Evolutionary conservation across 1,284 basidiomycete species (phyloP).

Genomic region (Stygiomarasmius scandens): DNA sequence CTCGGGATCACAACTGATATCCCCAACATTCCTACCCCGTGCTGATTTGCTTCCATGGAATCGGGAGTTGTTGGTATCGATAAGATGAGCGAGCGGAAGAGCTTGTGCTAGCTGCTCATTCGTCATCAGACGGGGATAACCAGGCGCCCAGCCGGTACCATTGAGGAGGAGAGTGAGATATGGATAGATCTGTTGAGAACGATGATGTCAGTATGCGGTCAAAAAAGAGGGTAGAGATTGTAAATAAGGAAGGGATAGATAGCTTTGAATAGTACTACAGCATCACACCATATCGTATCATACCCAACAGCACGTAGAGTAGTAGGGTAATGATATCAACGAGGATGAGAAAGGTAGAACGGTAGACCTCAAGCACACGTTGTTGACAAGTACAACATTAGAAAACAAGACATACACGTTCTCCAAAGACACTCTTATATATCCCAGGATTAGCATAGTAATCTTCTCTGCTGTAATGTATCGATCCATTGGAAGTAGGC

Average conservation of each 20-base stretch:
- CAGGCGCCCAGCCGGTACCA: conserved; percentile 80
- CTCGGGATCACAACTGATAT: conserved; percentile 86
- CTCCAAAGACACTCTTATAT: conserved; percentile 71
- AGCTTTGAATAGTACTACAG: neutral
- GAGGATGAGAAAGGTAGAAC: too few relatives aligned
- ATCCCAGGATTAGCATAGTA: conserved; percentile 74
- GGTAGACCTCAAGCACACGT: too few relatives aligned
- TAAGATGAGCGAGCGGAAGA: conserved; percentile 29
- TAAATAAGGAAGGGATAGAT: neutral
- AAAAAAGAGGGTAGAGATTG: neutral
- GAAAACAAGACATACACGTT: conserved; percentile 62
- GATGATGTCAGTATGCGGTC: neutral
- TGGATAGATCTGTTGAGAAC: conserved; percentile 66
- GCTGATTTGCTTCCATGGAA: conserved; percentile 23
- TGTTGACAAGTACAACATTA: too few relatives aligned
- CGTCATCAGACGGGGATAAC: conserved; percentile 79
- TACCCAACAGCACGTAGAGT: too few relatives aligned
- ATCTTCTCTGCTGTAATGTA: conserved; percentile 59
- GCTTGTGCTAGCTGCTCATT: conserved; percentile 63
- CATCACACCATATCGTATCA: neutral
- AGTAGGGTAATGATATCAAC: too few relatives aligned
- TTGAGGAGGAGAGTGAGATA: conserved; percentile 85
- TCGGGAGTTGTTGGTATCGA: neutral
- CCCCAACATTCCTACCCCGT: conserved; percentile 74
- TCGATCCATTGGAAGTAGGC: conserved; percentile 12